Base-by-base conservation (phyloP, 805 yeast genomes). In the Brettanomyces anomalus region DNA sequence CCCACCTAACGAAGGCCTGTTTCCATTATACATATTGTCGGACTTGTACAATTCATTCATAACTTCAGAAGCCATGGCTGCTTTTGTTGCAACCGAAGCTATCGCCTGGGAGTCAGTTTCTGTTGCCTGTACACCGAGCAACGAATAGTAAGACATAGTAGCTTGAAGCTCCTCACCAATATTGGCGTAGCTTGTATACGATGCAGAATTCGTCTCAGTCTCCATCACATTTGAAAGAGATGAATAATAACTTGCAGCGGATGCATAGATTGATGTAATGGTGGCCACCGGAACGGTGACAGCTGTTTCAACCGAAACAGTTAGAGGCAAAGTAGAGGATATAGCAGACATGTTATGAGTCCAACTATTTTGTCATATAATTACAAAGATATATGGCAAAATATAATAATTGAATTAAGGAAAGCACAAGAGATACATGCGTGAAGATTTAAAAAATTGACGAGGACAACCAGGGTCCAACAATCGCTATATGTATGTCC, bases 1-100 rank as follows among this genome's bases (percentile, higher is more conserved):
- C 16, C 80, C 86, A 3, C 73, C 74, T 3, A 65, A 48, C 37
- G 68, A 66, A 3, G 89, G 88, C 19, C 53, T 52, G 53, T 63
- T 62, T 32, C 73, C 77, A 43, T 56, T 53, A 50, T 64, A 72
- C 36, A 43, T 54, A 1, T 55, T 52, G 15, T 43, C 41, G 10
- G 42, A 44, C 3, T 44, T 42, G 19, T 43, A 49, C 10, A 57
- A 28, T 13, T 51, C 18, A 2, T 46, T 35, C 45, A 52, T 46
- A 2, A 48, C 45, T 2, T 51, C 47, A 4, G 58, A 52, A 0
- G 61, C 61, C 14, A 45, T 36, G 1, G 46, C 47, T 4, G 60
- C 60, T 36, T 55, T 43, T 4, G 53, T 36, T n/a, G 51, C 45
- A 10, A 46, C 48, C 1, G 53, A 35, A 1, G 49, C 42, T 5